A percentile compares a stretch with the other conserved stretches of the same genome.
Evolutionary conservation across 2,329 filamentous ascomycete species (phyloP).

Genomic region (Ophiostoma angusticollis): DNA sequence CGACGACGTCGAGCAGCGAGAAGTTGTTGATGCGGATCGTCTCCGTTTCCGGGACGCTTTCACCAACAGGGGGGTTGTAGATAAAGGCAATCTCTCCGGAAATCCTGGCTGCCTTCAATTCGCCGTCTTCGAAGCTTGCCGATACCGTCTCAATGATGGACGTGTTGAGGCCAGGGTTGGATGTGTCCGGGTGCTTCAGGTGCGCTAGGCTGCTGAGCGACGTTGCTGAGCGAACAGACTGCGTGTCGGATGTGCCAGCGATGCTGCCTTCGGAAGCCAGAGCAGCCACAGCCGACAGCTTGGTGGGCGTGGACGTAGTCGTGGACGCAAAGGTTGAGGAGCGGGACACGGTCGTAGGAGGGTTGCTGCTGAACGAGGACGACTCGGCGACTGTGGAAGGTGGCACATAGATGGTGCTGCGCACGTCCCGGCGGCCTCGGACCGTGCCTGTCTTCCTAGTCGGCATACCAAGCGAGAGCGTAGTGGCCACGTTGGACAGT

Average conservation of each 20-base stretch:
- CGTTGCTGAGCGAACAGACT: conserved; percentile 80
- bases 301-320: conserved; percentile 17
- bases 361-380: background rate
- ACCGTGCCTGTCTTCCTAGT: conserved; percentile 62
- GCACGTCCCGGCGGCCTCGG: conserved; percentile 77
- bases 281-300: conserved; percentile 37
- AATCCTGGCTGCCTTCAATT: conserved; percentile 58
- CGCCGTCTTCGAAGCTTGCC: conserved; percentile 65
- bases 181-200: conserved; percentile 71
- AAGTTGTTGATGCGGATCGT: conserved; percentile 82
- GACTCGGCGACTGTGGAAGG: conserved; percentile 23
- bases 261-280: conserved; percentile 51
- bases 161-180: conserved; percentile 66
- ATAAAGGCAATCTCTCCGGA: conserved; percentile 82
- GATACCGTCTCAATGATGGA: conserved; percentile 90
- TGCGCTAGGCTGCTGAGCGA: conserved; percentile 59
- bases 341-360: conserved; percentile 13
- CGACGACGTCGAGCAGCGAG: conserved; percentile 75
- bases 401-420: conserved; percentile 79
- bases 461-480: conserved; percentile 53
- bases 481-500: conserved; percentile 62
- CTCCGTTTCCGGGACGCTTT: conserved; percentile 34
- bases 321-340: conserved; percentile 20
- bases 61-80: conserved; percentile 40
- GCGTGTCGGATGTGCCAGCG: conserved; percentile 60